A percentile compares a stretch with the other conserved stretches of the same genome.
phyloP scores from a whole-genome alignment of 108 stramenopile species.

The Epithemia pelagica region DNA sequence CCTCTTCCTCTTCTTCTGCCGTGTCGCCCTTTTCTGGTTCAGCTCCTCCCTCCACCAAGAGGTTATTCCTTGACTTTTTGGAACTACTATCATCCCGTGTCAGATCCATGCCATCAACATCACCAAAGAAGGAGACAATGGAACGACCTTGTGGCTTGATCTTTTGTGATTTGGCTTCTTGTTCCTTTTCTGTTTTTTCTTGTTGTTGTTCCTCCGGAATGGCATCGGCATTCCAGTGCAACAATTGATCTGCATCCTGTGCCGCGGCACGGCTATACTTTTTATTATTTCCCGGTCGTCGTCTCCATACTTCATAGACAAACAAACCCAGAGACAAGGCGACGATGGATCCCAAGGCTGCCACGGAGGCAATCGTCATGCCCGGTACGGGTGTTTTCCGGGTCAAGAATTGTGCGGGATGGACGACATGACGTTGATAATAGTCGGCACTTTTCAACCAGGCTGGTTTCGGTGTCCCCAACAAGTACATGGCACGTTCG shows the following conservation, averaged over 20 bases:
- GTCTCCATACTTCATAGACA: neutral
- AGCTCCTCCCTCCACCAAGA: neutral
- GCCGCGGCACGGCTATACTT: neutral
- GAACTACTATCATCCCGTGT: neutral
- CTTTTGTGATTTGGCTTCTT: neutral
- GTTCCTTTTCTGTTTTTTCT: neutral
- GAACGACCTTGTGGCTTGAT: neutral
- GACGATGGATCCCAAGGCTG: neutral
- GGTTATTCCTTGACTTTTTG: too few species aligned
- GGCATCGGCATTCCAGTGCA: neutral
- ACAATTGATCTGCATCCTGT: neutral
- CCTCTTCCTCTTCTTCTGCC: neutral
- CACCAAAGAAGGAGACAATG: neutral
- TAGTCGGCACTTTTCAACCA: constrained; percentile 1
- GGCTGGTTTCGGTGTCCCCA: constrained; percentile 3
- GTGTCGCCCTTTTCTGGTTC: neutral
- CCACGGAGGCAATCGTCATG: neutral
- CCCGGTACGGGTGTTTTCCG: neutral
- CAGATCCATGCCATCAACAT: neutral
- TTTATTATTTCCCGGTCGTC: neutral
- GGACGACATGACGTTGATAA: neutral
- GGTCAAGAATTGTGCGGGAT: neutral
- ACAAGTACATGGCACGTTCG: constrained; percentile 14
- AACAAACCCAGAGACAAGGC: neutral
- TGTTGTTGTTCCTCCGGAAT: neutral